These are phyloP conservation scores for Podospora pseudocomata DNA, from an alignment of 495 filamentous ascomycete species.

Conservation along the genomic window DNA sequence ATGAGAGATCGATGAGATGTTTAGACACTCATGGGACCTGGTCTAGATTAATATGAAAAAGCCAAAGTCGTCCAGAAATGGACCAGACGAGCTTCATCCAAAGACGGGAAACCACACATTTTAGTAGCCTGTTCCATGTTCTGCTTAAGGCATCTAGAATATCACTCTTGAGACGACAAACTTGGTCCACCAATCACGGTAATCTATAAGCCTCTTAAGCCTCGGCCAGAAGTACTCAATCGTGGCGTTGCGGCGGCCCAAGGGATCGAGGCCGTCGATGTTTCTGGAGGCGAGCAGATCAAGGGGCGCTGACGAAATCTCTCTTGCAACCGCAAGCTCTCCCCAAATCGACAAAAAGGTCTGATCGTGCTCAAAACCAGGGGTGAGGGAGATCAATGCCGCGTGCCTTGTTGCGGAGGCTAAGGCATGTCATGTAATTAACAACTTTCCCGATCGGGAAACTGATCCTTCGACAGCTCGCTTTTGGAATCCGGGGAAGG, in stretches of 20 bases:
- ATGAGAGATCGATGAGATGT: background rate
- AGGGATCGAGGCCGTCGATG: background rate
- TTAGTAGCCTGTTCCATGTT: background rate
- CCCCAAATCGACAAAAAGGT: background rate
- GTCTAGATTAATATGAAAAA: background rate
- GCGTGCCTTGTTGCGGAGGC: background rate
- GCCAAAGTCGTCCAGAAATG: background rate
- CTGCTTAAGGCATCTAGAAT: background rate
- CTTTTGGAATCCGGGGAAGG: slow-evolving; percentile 3
- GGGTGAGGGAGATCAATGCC: slow-evolving; percentile 1
- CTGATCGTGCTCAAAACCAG: background rate
- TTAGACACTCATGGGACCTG: background rate
- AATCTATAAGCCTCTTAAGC: background rate
- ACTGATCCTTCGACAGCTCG: background rate
- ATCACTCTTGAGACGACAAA: background rate
- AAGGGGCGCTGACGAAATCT: slow-evolving; percentile 10
- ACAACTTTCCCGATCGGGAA: background rate
- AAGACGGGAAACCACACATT: background rate
- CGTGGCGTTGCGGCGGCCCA: background rate
- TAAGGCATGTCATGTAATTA: background rate
- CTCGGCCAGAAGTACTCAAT: background rate
- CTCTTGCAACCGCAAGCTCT: background rate
- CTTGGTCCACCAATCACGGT: background rate
- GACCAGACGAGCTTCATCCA: background rate
- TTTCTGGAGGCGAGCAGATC: background rate